Evolutionary conservation across 2,329 filamentous ascomycete genomes (phyloP).

Genomic region (Hypoxylon sp.): DNA sequence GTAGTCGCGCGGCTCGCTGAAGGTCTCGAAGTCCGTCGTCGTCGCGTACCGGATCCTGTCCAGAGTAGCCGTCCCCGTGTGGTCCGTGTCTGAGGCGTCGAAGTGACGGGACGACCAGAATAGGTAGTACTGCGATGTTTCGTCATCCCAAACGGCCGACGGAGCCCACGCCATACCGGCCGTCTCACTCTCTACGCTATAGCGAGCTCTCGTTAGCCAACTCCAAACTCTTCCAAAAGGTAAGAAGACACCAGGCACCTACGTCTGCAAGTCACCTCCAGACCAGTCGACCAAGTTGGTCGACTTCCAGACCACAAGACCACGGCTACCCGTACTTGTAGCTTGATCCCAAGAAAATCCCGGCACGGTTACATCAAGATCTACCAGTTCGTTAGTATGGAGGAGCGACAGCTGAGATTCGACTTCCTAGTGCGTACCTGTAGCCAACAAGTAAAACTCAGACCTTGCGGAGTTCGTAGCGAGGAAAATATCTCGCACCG

Average conservation of each 20-base stretch:
- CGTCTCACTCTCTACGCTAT: conserved; percentile 45
- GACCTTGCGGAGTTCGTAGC: conserved; percentile 46
- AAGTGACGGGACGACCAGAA: conserved; percentile 59
- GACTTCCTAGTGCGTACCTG: conserved; percentile 37
- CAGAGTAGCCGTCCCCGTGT: conserved; percentile 52
- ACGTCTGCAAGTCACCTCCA: conserved; percentile 35
- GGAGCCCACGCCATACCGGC: conserved; percentile 52
- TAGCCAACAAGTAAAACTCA: conserved; percentile 48
- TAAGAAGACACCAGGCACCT: neutral
- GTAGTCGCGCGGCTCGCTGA: conserved; percentile 55
- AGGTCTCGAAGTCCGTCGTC: conserved; percentile 59
- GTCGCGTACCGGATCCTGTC: conserved; percentile 58
- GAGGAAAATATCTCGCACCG: conserved; percentile 48
- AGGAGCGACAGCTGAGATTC: neutral
- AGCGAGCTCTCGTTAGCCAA: neutral
- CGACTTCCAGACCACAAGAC: conserved; percentile 50
- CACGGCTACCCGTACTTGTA: conserved; percentile 47
- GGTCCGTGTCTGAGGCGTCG: conserved; percentile 50
- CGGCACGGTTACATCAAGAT: conserved; percentile 47
- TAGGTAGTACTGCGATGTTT: conserved; percentile 52
- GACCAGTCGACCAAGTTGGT: conserved; percentile 49
- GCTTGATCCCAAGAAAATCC: conserved; percentile 50
- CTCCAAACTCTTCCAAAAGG: neutral
- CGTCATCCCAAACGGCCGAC: conserved; percentile 49
- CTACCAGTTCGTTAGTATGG: conserved; percentile 27